Evolutionary conservation across 495 filamentous ascomycete genomes (phyloP), one percentile per base, ranked within the genome.

Genomic region (Penicillium daleae): DNA sequence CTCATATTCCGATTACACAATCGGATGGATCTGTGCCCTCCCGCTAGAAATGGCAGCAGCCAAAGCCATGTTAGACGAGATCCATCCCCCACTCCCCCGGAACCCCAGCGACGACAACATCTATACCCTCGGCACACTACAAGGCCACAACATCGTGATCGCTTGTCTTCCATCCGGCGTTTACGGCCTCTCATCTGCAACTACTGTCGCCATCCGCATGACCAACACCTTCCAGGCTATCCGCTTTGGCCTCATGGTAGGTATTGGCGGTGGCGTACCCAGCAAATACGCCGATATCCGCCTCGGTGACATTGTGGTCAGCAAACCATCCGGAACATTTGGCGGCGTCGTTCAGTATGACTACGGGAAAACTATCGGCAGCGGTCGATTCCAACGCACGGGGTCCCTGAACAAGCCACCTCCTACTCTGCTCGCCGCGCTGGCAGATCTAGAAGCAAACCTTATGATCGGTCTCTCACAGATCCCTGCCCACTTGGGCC

Each of bases 311-410:
- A 15, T 46, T 7, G 40, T 46, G 8, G 40, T 46, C 7, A 46
- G 40, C 40, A 46, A 17, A 15, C 40, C 40, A 46, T 6, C 15
- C 6, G 21, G 40, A 9, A 15, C 15, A n/a, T n/a, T 24, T 33
- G 51, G 51, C 5, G 51, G 51, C 4, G 51, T 54, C 15, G 26
- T 54, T 21, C 51, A 54, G 12, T 54, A 54, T 24, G 51, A 54
- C 26, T 33, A 32, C 2, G 24, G 51, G 1, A 54, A 54, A 22
- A 33, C 51, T 12, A 6, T 54, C 5, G 22, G 27, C 4, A 26
- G 27, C 21, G 51, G 51, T 4, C 24, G 22, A n/a, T 17, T 54
- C 27, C 4, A 54, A 15, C 50, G 10, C 12, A 53, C 50, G 2
- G 50, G 50, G 10, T n/a, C 29, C 6, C 50, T 53, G 10, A 54